Percentiles rank a stretch among this genome's conserved stretches.
Evolutionary conservation across 2,329 filamentous ascomycete genomes (phyloP).

Genomic region (Samsoniella hepiali): DNA sequence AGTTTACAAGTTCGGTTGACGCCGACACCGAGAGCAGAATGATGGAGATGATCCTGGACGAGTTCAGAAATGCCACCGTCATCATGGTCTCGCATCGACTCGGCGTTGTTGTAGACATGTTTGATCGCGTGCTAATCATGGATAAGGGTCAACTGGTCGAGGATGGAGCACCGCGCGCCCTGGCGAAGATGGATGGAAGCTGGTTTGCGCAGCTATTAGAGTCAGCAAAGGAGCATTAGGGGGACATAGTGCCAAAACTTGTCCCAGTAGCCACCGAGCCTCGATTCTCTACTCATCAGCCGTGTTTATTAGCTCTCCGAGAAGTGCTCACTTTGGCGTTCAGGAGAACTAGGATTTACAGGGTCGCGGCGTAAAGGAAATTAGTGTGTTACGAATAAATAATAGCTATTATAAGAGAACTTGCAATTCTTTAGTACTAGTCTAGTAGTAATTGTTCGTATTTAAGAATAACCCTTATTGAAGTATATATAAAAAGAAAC

Average conservation of each 20-base stretch:
- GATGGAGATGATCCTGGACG: slow-evolving; percentile 38
- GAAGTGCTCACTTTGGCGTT: too few relatives aligned
- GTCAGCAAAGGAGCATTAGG: background rate
- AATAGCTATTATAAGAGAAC: too few relatives aligned
- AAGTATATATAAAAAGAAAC: too few relatives aligned
- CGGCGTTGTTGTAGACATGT: slow-evolving; percentile 50
- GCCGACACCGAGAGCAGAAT: slow-evolving; percentile 39
- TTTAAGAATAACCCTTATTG: too few relatives aligned
- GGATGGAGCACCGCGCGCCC: slow-evolving; percentile 25
- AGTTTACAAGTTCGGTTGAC: slow-evolving; percentile 43
- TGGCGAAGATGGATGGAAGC: slow-evolving; percentile 27
- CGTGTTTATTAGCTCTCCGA: too few relatives aligned
- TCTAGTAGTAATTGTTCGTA: too few relatives aligned
- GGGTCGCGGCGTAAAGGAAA: too few relatives aligned
- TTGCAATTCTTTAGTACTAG: too few relatives aligned
- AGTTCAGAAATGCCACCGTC: slow-evolving; percentile 50
- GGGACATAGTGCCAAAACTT: background rate
- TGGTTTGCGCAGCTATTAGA: slow-evolving; percentile 29
- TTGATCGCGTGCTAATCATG: slow-evolving; percentile 48
- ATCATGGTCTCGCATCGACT: slow-evolving; percentile 46
- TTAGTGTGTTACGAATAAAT: too few relatives aligned
- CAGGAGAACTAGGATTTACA: too few relatives aligned
- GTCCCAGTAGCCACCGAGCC: background rate
- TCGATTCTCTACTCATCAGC: too few relatives aligned
- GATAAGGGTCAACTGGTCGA: slow-evolving; percentile 47